A percentile compares a stretch with the other conserved stretches of the same genome.
These are phyloP conservation scores for Globisporangium ultimum DNA, from an alignment of 352 stramenopile genomes.

Conservation along the genomic window DNA sequence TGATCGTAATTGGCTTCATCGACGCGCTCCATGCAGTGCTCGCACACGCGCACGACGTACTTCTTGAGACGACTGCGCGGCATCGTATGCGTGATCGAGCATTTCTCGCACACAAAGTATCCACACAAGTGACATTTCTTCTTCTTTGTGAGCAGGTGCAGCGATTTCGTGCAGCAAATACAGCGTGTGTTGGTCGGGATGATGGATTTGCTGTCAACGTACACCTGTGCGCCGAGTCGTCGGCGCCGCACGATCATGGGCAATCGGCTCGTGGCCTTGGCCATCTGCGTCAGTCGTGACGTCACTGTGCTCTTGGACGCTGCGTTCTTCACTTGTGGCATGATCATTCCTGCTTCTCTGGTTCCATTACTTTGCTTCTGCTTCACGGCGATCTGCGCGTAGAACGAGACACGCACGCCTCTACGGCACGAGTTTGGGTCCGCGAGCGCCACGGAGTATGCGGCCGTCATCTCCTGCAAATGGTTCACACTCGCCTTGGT, in stretches of 20 bases:
- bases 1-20: slow-evolving; percentile 36
- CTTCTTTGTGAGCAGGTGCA: slow-evolving; percentile 31
- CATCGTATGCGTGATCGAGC: slow-evolving; percentile 34
- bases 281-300: slow-evolving; percentile 29
- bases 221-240: slow-evolving; percentile 31
- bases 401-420: slow-evolving; percentile 35
- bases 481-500: slow-evolving; percentile 32
- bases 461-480: slow-evolving; percentile 21
- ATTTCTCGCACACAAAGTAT: slow-evolving; percentile 47
- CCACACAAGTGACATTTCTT: slow-evolving; percentile 60
- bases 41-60: slow-evolving; percentile 39
- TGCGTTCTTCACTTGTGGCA: neutral
- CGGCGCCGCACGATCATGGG: slow-evolving; percentile 30
- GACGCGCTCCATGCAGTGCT: slow-evolving; percentile 40
- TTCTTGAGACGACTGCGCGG: slow-evolving; percentile 31
- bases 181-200: slow-evolving; percentile 26
- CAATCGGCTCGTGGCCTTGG: slow-evolving; percentile 34
- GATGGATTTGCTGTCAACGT: slow-evolving; percentile 22
- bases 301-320: slow-evolving; percentile 16
- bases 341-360: neutral
- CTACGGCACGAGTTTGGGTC: slow-evolving; percentile 4
- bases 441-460: slow-evolving; percentile 26
- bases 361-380: neutral
- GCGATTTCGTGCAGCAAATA: slow-evolving; percentile 22
- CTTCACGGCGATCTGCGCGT: slow-evolving; percentile 22